Percentiles rank a stretch among this genome's conserved stretches.
These are phyloP conservation scores for Saturnispora sanitii DNA, from an alignment of 805 yeast species.

Conservation along the genomic window DNA sequence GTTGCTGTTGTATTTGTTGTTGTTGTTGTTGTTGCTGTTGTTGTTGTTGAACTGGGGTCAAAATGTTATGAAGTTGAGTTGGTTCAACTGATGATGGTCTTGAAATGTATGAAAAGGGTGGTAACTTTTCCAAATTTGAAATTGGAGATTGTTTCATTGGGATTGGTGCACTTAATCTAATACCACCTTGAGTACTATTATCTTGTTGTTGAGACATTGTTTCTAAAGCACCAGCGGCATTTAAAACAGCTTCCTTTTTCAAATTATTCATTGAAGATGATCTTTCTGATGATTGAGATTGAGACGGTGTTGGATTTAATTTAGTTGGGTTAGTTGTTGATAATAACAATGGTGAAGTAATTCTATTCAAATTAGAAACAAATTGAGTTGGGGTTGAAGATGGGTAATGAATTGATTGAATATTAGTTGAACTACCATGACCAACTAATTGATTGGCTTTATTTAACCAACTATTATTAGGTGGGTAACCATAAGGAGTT, in stretches of 20 bases:
- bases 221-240: slow-evolving; percentile 34
- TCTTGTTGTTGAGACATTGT: slow-evolving; percentile 27
- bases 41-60: slow-evolving; percentile 10
- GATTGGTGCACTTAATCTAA: slow-evolving; percentile 23
- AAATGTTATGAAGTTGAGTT: slow-evolving; percentile 12
- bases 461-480: slow-evolving; percentile 22
- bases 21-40: slow-evolving; percentile 9
- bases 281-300: slow-evolving; percentile 29
- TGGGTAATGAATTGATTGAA: slow-evolving; percentile 56
- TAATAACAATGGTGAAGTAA: slow-evolving; percentile 55
- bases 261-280: slow-evolving; percentile 20
- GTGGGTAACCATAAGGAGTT: slow-evolving; percentile 22
- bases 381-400: slow-evolving; percentile 61
- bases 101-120: slow-evolving; percentile 19
- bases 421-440: slow-evolving; percentile 20
- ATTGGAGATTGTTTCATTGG: slow-evolving; percentile 12
- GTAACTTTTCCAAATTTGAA: slow-evolving; percentile 15
- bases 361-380: slow-evolving; percentile 52
- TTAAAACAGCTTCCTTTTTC: slow-evolving; percentile 26
- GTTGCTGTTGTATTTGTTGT: slow-evolving; percentile 13
- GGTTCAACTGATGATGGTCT: slow-evolving; percentile 10
- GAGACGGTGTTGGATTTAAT: slow-evolving; percentile 26
- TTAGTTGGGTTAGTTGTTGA: slow-evolving; percentile 33
- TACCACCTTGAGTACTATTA: slow-evolving; percentile 25
- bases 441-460: too few relatives aligned